These are phyloP conservation scores for Chalciporus chontae DNA, from an alignment of 768 basidiomycete species.

Conservation along the genomic window DNA sequence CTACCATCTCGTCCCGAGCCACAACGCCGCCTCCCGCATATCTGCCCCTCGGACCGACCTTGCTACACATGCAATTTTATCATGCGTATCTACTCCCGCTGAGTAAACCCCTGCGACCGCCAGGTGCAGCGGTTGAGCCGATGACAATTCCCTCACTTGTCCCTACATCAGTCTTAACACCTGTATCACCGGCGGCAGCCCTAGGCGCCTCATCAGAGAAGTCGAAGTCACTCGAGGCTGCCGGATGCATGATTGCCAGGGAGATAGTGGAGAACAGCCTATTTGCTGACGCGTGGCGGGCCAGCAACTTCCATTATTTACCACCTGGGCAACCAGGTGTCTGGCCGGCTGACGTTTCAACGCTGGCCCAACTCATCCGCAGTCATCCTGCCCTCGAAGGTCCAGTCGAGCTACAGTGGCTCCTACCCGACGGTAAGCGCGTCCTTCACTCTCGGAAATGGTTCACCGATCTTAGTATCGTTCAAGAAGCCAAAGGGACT, in stretches of 20 bases:
- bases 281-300: constrained; percentile 67
- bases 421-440: constrained; percentile 41
- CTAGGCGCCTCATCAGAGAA: constrained; percentile 63
- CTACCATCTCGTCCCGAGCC: constrained; percentile 42
- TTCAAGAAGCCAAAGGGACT: background rate
- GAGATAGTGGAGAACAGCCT: constrained; percentile 73
- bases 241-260: constrained; percentile 55
- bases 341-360: constrained; percentile 58
- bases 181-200: constrained; percentile 76
- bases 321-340: constrained; percentile 32
- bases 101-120: constrained; percentile 57
- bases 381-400: constrained; percentile 36
- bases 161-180: constrained; percentile 67
- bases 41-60: constrained; percentile 64
- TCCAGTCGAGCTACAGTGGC: constrained; percentile 39
- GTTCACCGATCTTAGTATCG: background rate
- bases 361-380: constrained; percentile 37
- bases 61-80: constrained; percentile 66
- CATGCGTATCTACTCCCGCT: constrained; percentile 61
- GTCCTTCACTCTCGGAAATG: background rate
- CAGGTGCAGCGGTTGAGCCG: constrained; percentile 48
- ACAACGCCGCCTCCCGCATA: constrained; percentile 70
- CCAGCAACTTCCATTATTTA: constrained; percentile 28
- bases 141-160: constrained; percentile 40
- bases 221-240: constrained; percentile 63